phyloP scores from a whole-genome alignment of 2,329 filamentous ascomycete species.

The Monilinia fructigena region DNA sequence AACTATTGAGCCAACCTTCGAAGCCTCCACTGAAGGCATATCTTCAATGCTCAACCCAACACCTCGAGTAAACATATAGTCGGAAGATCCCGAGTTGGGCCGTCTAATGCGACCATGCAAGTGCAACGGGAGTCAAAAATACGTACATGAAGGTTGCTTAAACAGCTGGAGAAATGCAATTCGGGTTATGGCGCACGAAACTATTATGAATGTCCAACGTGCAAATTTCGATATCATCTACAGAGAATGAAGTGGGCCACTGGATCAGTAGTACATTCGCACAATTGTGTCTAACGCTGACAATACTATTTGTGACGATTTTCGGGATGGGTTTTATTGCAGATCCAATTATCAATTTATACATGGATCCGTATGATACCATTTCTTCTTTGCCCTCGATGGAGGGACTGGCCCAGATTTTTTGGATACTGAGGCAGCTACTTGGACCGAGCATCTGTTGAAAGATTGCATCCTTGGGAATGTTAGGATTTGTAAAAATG shows the following conservation, averaged over 20 bases:
- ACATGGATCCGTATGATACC: constrained; percentile 72
- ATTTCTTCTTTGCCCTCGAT: constrained; percentile 48
- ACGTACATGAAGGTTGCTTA: constrained; percentile 90
- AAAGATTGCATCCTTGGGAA: constrained; percentile 88
- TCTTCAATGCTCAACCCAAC: constrained; percentile 56
- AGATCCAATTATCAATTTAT: constrained; percentile 87
- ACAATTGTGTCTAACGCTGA: constrained; percentile 68
- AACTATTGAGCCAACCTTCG: constrained; percentile 58
- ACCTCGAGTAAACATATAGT: constrained; percentile 65
- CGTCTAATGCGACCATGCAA: constrained; percentile 85
- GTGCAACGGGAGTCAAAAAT: constrained; percentile 90
- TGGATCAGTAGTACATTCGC: constrained; percentile 65
- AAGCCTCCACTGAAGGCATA: constrained; percentile 52
- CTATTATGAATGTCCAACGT: constrained; percentile 86
- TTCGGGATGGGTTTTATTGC: constrained; percentile 89
- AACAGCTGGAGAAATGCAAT: constrained; percentile 75
- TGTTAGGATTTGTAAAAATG: constrained; percentile 82
- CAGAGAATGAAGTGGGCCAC: constrained; percentile 71
- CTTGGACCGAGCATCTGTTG: constrained; percentile 80
- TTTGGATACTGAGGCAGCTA: constrained; percentile 51
- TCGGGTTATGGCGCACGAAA: constrained; percentile 63
- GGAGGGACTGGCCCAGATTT: constrained; percentile 43
- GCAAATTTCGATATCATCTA: constrained; percentile 77
- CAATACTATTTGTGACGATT: constrained; percentile 68
- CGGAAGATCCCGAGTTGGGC: constrained; percentile 69